Evolutionary conservation across 345 rosid genomes (phyloP).

Genomic region (Populus nigra): DNA sequence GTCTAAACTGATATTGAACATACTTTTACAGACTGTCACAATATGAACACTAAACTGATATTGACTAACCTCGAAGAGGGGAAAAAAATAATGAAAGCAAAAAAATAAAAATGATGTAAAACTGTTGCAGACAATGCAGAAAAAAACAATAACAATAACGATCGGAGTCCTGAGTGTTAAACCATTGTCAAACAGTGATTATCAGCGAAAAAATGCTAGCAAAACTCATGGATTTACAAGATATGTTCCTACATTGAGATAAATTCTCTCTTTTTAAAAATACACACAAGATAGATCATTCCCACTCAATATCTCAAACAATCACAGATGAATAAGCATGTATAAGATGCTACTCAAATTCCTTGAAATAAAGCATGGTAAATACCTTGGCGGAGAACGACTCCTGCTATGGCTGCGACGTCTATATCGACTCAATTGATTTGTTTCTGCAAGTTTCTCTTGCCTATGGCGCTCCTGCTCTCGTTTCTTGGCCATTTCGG

Average conservation of each 20-base stretch:
- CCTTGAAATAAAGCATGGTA: not conserved
- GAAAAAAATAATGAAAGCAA: too few relatives aligned
- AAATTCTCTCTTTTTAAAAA: not conserved
- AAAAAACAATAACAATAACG: too few relatives aligned
- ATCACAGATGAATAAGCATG: not conserved
- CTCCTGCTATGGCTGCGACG: conserved; percentile 81
- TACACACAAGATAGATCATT: not conserved
- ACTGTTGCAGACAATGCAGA: not conserved
- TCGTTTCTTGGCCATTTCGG: conserved; percentile 84
- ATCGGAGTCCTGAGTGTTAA: not conserved
- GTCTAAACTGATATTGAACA: not conserved
- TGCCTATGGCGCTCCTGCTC: conserved; percentile 91
- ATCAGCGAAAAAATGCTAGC: too few relatives aligned
- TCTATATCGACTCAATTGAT: conserved; percentile 61
- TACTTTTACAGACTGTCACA: not conserved
- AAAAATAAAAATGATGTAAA: not conserved
- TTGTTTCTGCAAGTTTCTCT: conserved; percentile 91
- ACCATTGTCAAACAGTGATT: not conserved
- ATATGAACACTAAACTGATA: not conserved
- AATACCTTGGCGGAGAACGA: conserved; percentile 82
- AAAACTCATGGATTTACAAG: not conserved
- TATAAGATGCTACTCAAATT: not conserved
- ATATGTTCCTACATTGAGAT: not conserved
- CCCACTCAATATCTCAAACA: not conserved
- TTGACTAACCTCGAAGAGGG: not conserved